A percentile compares a stretch with the other conserved stretches of the same genome.
Evolutionary conservation across 129 eudicot species (phyloP).

Genomic region (Sambucus nigra): DNA sequence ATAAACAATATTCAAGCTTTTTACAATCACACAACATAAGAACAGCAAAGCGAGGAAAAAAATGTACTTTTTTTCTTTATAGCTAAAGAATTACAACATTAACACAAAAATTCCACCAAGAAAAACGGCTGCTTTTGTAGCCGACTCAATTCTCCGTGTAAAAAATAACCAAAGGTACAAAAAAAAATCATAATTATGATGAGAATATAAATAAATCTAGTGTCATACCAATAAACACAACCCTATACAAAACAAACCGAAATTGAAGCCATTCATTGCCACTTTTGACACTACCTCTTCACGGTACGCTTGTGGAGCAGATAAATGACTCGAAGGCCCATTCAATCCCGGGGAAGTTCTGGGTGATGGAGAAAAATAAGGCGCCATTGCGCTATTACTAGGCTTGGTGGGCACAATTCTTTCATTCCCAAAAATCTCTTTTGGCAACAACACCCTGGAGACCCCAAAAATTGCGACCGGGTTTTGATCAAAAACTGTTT

Average conservation of each 20-base stretch:
- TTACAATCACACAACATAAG: background rate
- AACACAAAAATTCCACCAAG: constrained; percentile 7
- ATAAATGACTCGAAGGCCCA: constrained; percentile 29
- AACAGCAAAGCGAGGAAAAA: background rate
- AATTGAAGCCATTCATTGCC: constrained; percentile 5
- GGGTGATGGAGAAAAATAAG: constrained; percentile 26
- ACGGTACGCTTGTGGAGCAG: constrained; percentile 47
- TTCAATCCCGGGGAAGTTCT: constrained; percentile 15
- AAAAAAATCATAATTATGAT: constrained; percentile 13
- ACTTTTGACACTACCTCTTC: constrained; percentile 24
- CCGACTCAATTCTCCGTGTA: constrained; percentile 19
- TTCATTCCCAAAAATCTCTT: constrained; percentile 60
- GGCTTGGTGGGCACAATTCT: constrained; percentile 17
- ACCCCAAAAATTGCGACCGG: constrained; percentile 94
- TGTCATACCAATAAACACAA: constrained; percentile 39
- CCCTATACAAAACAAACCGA: constrained; percentile 42
- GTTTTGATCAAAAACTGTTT: constrained; percentile 87
- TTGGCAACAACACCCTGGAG: constrained; percentile 69
- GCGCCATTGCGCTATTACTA: constrained; percentile 37
- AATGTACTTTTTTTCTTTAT: background rate
- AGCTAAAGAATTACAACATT: background rate
- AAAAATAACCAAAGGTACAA: background rate
- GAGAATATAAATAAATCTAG: constrained; percentile 1
- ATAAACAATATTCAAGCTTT: background rate
- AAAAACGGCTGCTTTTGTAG: constrained; percentile 19